Conservation (phyloP, 768 basidiomycete genomes). For the Kwoniella shandongensis region DNA sequence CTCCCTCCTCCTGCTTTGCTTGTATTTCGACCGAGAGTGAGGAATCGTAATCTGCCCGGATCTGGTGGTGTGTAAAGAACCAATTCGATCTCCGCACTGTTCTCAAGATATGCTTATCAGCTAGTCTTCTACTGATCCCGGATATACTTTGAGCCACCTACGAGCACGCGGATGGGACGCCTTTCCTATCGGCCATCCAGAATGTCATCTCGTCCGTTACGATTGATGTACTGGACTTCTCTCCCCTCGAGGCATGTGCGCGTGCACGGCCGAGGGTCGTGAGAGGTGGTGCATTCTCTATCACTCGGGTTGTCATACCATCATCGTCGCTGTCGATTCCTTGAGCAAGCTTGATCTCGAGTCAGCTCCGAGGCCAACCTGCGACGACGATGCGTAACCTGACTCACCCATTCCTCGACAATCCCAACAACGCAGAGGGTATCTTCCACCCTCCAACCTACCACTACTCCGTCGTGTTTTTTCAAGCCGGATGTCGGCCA, state of each 20-base stretch:
- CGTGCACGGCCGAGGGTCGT: neutral
- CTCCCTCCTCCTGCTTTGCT: slow-evolving; percentile 4
- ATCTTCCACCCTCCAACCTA: slow-evolving; percentile 27
- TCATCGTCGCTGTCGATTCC: too few species aligned
- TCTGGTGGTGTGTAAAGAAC: slow-evolving; percentile 63
- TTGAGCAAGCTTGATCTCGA: too few species aligned
- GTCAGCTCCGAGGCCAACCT: neutral
- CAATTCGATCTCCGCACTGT: slow-evolving; percentile 27
- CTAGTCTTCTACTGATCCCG: too few species aligned
- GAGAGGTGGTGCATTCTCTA: too few species aligned
- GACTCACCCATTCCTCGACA: slow-evolving; percentile 27
- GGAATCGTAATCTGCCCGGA: slow-evolving; percentile 65
- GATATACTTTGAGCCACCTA: slow-evolving; percentile 1
- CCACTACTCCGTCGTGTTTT: slow-evolving; percentile 13
- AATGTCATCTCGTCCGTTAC: neutral
- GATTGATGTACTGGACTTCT: too few species aligned
- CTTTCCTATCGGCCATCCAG: slow-evolving; percentile 1
- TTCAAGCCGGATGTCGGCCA: slow-evolving; percentile 27
- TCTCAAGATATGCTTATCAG: too few species aligned
- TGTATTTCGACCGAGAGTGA: slow-evolving; percentile 58
- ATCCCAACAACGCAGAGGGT: slow-evolving; percentile 26
- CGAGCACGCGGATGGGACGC: slow-evolving; percentile 10
- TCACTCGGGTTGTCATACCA: too few species aligned
- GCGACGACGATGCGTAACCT: neutral
- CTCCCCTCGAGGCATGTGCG: too few species aligned